Base-by-base conservation (phyloP, 306 rosid genomes). In the Castanospermum australe region DNA sequence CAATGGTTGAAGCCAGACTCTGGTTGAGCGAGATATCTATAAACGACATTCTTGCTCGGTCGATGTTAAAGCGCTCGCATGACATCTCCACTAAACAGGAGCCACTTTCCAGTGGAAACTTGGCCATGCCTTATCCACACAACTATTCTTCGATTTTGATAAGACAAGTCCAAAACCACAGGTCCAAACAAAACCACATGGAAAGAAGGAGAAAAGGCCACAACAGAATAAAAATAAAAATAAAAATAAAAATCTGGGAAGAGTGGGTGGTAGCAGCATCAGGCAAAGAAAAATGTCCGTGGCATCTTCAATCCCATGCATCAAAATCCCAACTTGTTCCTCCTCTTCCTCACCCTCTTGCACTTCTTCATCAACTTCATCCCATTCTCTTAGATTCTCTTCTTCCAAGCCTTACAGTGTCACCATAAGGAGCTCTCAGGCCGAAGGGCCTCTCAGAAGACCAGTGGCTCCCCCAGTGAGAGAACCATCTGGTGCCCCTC, bases 381-480 rank as follows among this genome's bases (percentile, higher is more conserved):
- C 82, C 61, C 56, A 67, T 71, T 83, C 81, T 60, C 47, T 80
- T 35, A 59, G 83, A 39, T 67, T 87, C 38, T 67, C 83, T 76
- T 81, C 85, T 44, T 18, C 72, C 59, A 91, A 82, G 73, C 74
- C 84, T 82, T 63, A 50, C 24, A 14, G 67, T 54, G 64, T 85
- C 72, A 67, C 84, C 22, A 85, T 90, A 35, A 82, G 92, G 85
- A 87, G 88, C 78, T 94, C 97, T 63, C 97, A 94, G 61, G 79
- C 91, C 8, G 98, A 94, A 62, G 97, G 97, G 15, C 98, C 98
- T 67, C 51, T 94, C 2, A 89, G 98, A 88, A 90, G 97, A 85
- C 98, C 98, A 28, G 87, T 79, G 73, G 89, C 91, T 28, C 97
- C 97, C 61, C 73, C 90, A 7, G 36, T 87, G 22, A 86, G 89